Conservation (phyloP, 345 rosid species). For the Eucalyptus paniculata region DNA sequence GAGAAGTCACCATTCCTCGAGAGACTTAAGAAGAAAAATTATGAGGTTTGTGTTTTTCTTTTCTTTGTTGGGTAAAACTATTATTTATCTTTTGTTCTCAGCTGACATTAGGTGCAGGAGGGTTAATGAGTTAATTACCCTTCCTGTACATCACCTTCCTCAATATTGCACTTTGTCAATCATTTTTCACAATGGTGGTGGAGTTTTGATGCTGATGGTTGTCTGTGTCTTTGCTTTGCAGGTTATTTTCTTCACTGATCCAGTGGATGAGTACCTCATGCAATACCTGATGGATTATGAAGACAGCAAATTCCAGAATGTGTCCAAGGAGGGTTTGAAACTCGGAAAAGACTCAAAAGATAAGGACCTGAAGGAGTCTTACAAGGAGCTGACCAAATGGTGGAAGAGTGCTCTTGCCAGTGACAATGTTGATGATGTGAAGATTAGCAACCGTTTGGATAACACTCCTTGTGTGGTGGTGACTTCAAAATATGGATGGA, state of each 20-base stretch:
- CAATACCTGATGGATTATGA: conserved; percentile 98
- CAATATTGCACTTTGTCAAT: neutral
- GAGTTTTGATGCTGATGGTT: neutral
- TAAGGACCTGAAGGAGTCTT: conserved; percentile 86
- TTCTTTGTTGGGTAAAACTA: neutral
- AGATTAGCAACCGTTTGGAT: conserved; percentile 81
- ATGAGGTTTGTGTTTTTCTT: conserved; percentile 33
- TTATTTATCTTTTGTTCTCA: neutral
- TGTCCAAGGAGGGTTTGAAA: conserved; percentile 86
- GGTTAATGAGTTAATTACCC: neutral
- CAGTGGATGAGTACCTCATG: conserved; percentile 96
- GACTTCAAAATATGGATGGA: conserved; percentile 95
- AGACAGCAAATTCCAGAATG: conserved; percentile 90
- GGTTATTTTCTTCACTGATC: conserved; percentile 98
- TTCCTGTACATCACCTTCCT: neutral
- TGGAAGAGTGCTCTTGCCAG: conserved; percentile 71
- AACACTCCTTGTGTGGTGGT: conserved; percentile 93
- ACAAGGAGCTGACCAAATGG: conserved; percentile 94
- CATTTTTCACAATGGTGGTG: neutral
- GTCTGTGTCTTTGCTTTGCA: conserved; percentile 2
- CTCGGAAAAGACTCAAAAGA: conserved; percentile 66
- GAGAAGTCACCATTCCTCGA: conserved; percentile 96
- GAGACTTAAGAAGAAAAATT: conserved; percentile 90
- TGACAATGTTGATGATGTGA: conserved; percentile 89
- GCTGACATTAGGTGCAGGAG: neutral